phyloP scores from a whole-genome alignment of 768 basidiomycete species.

The Holtermanniella nyarrowii region DNA sequence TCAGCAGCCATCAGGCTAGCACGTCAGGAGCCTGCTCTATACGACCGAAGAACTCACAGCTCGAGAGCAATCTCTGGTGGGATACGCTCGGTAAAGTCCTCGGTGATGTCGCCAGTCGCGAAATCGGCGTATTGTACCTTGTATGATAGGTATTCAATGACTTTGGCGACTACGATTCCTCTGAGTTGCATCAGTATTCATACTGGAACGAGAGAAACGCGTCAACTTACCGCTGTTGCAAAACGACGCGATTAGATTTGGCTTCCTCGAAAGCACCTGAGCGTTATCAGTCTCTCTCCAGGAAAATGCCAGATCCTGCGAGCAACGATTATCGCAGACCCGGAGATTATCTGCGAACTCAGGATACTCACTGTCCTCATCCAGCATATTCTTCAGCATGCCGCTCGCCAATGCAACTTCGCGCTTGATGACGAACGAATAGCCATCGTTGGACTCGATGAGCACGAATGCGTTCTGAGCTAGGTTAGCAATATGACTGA shows the following conservation, averaged over 20 bases:
- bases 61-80: constrained; percentile 80
- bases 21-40: not conserved
- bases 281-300: constrained; percentile 2
- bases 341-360: constrained; percentile 2
- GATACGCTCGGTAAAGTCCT: constrained; percentile 74
- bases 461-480: constrained; percentile 25
- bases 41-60: constrained; percentile 67
- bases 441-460: constrained; percentile 52
- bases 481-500: too few species aligned
- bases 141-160: constrained; percentile 81
- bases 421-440: constrained; percentile 64
- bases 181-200: constrained; percentile 25
- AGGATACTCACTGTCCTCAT: constrained; percentile 51
- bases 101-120: constrained; percentile 64
- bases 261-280: constrained; percentile 68
- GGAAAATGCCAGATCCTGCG: constrained; percentile 3
- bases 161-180: constrained; percentile 66
- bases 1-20: constrained; percentile 41
- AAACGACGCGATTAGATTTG: constrained; percentile 55
- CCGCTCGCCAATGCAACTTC: constrained; percentile 68
- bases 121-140: constrained; percentile 66
- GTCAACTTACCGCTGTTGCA: constrained; percentile 55
- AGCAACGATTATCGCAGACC: not conserved
- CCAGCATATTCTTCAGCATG: constrained; percentile 71
- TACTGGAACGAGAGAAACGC: not conserved